Conservation (phyloP, 352 stramenopile species). For the Phytophthora capsici region DNA sequence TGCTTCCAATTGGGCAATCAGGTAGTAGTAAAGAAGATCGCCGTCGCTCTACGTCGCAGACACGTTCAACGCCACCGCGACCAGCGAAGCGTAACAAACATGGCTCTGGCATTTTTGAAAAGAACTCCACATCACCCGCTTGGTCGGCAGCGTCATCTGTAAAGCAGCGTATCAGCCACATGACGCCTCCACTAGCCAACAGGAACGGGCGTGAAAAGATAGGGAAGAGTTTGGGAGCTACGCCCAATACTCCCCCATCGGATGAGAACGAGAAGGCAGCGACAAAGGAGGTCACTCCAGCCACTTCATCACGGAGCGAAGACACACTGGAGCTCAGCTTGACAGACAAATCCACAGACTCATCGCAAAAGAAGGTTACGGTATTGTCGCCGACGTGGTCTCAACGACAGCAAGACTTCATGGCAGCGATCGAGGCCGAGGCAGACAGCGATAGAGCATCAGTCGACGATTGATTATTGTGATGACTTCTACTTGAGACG, state of each 20-base stretch:
- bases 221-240: not conserved
- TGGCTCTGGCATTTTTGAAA: not conserved
- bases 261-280: not conserved
- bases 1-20: not conserved
- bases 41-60: not conserved
- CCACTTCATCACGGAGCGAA: not conserved
- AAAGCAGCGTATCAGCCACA: conserved; percentile 1
- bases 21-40: not conserved
- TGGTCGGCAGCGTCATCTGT: conserved; percentile 9
- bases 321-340: conserved; percentile 3
- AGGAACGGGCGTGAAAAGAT: not conserved
- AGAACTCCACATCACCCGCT: not conserved
- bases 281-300: conserved; percentile 1
- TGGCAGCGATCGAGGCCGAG: conserved; percentile 25
- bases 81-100: conserved; percentile 21
- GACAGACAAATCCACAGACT: not conserved
- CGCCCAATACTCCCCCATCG: not conserved
- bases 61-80: conserved; percentile 14
- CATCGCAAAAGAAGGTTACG: not conserved
- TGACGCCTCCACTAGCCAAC: conserved; percentile 5
- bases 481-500: too few species aligned
- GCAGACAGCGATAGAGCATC: not conserved
- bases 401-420: conserved; percentile 23
- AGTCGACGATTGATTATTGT: too few species aligned
- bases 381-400: conserved; percentile 14